phyloP scores from a whole-genome alignment of 352 stramenopile species.

The Pythium scleroteichum region DNA sequence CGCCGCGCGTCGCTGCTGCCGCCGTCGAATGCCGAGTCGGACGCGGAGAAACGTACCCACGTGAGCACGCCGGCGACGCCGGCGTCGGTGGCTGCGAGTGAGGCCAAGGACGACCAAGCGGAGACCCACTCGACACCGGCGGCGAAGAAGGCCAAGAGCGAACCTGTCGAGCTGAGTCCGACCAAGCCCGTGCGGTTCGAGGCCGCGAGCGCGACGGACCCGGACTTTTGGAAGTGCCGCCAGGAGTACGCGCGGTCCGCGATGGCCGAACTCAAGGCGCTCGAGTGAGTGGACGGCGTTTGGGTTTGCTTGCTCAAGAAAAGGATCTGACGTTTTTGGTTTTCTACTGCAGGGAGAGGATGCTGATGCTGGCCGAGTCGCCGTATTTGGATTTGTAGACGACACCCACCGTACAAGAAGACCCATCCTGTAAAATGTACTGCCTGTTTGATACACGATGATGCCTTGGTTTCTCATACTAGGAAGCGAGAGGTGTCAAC shows the following conservation, averaged over 20 bases:
- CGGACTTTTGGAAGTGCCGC: conserved; percentile 44
- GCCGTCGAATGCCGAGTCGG: background rate
- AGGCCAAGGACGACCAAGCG: background rate
- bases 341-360: background rate
- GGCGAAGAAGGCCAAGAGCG: background rate
- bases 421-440: no score
- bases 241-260: conserved; percentile 32
- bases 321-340: background rate
- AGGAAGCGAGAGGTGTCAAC: no score
- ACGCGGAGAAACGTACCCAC: background rate
- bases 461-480: no score
- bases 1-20: conserved; percentile 9
- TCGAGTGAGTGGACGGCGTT: conserved; percentile 34
- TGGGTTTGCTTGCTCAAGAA: background rate
- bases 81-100: background rate
- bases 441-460: no score
- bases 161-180: conserved; percentile 9
- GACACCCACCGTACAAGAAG: no score
- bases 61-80: conserved; percentile 7
- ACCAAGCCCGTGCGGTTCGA: conserved; percentile 17
- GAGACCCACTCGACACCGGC: background rate
- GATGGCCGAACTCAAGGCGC: conserved; percentile 35
- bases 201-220: conserved; percentile 27
- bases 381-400: background rate
- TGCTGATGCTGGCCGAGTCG: background rate